phyloP scores from a whole-genome alignment of 1,284 basidiomycete species.

The Papiliotrema fonsecae region DNA sequence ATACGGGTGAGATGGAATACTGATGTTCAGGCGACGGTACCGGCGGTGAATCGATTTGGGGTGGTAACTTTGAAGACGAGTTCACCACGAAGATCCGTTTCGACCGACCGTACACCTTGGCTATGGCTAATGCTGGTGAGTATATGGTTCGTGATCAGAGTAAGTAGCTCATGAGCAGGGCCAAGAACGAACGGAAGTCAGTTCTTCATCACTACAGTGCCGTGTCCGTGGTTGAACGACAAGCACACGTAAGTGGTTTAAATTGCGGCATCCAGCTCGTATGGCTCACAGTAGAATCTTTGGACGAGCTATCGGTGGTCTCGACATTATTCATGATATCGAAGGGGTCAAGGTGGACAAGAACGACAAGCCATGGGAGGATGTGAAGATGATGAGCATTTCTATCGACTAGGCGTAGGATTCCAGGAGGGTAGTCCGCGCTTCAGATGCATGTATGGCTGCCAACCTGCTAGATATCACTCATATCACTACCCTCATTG shows the following conservation, averaged over 20 bases:
- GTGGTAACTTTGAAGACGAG: conserved; percentile 90
- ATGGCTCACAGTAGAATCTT: conserved; percentile 51
- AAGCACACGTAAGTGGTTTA: conserved; percentile 52
- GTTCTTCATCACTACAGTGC: conserved; percentile 97
- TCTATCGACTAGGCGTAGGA: conserved; percentile 2
- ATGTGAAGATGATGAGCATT: conserved; percentile 65
- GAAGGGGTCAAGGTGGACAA: conserved; percentile 65
- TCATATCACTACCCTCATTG: too few relatives aligned
- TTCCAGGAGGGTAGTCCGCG: background rate
- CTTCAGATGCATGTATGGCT: too few relatives aligned
- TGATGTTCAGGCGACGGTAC: conserved; percentile 75
- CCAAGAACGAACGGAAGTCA: conserved; percentile 83
- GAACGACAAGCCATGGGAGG: conserved; percentile 79
- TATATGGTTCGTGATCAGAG: background rate
- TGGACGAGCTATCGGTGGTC: conserved; percentile 52
- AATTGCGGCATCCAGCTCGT: too few relatives aligned
- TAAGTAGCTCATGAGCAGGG: conserved; percentile 52
- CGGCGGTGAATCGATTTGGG: conserved; percentile 96
- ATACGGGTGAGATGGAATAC: too few relatives aligned
- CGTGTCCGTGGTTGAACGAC: conserved; percentile 80
- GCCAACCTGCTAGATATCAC: too few relatives aligned
- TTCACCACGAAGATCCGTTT: conserved; percentile 83
- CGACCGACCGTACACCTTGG: conserved; percentile 94
- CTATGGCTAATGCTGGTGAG: conserved; percentile 80
- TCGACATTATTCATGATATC: conserved; percentile 56